Evolutionary conservation across 2,329 filamentous ascomycete species (phyloP), one percentile per base, ranked within the genome.

Genomic region (Pestalotiopsis sp.): DNA sequence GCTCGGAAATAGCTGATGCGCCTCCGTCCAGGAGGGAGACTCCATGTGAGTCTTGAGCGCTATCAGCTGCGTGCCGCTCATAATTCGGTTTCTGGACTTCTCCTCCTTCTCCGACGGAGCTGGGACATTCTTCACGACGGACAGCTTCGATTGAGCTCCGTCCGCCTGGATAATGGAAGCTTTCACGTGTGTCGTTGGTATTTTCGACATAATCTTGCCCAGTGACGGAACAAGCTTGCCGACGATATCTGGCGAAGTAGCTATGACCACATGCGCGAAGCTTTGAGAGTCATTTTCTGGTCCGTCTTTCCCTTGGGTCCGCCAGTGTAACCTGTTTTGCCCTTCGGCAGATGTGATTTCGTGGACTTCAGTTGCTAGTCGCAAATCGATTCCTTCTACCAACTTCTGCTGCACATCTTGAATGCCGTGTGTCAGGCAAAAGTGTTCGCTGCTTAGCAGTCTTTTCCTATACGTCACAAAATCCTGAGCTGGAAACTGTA

Each of bases 401-500:
- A 89, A 79, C 23, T 75, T 82, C n/a, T 76, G 73, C 73, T 89
- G 84, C 0, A 88, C 86, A 49, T 81, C 78, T 6, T 80, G 77
- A 0, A 89, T 84, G 3, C 87, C 86, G 1, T 81, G 83, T 0
- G 80, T 80, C 12, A 87, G 85, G 2, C 83, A 82, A 66, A 84
- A 88, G 70, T 88, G 86, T 31, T 83, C 81, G n/a, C 82, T 79
- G 1, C 83, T 77, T 52, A 84, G 79, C 1, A 85, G 83, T 17
- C 76, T 76, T 58, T 78, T 80, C 72, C 86, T 86, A 74, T 89
- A 89, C 13, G 80, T 81, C 25, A 84, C 79, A 4, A 89, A 68
- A 67, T 89, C 87, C 59, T 79, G 82, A 1, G 87, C 87, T 0
- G 87, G 87, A 31, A 87, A 89, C 0, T 76, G 75, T 1, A 88